Base-by-base conservation (phyloP, 495 filamentous ascomycete species). In the Lasiosphaeris hirsuta region DNA sequence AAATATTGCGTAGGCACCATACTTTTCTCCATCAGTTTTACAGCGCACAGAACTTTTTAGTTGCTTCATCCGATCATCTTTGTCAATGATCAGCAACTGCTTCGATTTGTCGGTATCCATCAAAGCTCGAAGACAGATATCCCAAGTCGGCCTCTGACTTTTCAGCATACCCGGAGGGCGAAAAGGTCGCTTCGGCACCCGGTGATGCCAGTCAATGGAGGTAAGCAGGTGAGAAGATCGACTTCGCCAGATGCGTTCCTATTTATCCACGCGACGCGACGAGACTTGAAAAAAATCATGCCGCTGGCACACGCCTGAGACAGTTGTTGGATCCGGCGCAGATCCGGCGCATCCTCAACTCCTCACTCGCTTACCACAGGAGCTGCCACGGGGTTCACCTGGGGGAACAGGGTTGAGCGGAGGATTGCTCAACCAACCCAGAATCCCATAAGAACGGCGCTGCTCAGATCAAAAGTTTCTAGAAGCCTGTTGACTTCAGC, bases 231-330 rank as follows among this genome's bases (percentile, higher is more conserved):
- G 23, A 30, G 23, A 30, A 30, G 23, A 30, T 30, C 23, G 23
- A 30, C 23, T 15, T 30, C 18, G 18, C 51, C 18, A 19, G 19
- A 15, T 54, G 30, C 19, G 35, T 54, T 42, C 43, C 33, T 42
- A 23, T 62, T 62, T 58, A 62, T 44, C 60, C 60, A 58, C 37
- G 54, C 55, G 54, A 62, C 37, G 33, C 15, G 50, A 40, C 40
- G n/a, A n/a, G 38, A 35, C n/a, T 15, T 49, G 11, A 39, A 37
- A 36, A 36, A 49, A 17, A 43, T 52, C 54, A 54, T 55, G 58
- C 51, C 40, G 40, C 55, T 54, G 49, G 55, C 47, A 58, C 60
- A 62, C 49, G 55, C 14, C 51, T 62, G 60, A 57, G 60, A 62
- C 60, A 36, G 42, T 37, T 13, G 30, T 54, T 37, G 55, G 55